These are phyloP conservation scores for Leccinellum albellum DNA, from an alignment of 768 basidiomycete species.

Conservation along the genomic window DNA sequence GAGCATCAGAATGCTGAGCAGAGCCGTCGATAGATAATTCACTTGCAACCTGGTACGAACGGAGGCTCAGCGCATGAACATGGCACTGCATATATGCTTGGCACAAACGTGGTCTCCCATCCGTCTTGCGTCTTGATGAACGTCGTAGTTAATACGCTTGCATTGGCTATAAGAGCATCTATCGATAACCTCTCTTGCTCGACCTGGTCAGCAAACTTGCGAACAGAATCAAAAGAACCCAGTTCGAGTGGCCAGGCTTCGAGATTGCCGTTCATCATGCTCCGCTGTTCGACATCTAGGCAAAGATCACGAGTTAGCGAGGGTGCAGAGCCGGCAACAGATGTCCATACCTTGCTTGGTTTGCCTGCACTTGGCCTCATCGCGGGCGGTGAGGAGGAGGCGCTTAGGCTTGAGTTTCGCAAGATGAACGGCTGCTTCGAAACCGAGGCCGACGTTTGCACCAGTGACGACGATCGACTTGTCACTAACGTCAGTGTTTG, in stretches of 20 bases:
- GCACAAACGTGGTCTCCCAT: conserved; percentile 35
- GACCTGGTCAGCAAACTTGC: conserved; percentile 27
- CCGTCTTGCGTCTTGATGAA: conserved; percentile 32
- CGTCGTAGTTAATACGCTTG: conserved; percentile 15
- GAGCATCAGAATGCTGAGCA: conserved; percentile 35
- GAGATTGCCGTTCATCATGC: conserved; percentile 1
- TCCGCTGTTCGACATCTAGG: conserved; percentile 19
- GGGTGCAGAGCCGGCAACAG: not conserved
- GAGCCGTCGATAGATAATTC: conserved; percentile 34
- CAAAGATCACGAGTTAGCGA: not conserved
- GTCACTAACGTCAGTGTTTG: conserved; percentile 17
- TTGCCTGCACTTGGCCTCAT: conserved; percentile 19
- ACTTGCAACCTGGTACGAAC: conserved; percentile 29
- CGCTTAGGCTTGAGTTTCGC: conserved; percentile 23
- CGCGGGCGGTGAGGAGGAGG: conserved; percentile 25
- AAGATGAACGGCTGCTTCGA: conserved; percentile 26
- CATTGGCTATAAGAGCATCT: conserved; percentile 32
- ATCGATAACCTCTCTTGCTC: conserved; percentile 26
- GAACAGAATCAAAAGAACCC: conserved; percentile 31
- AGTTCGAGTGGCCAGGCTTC: conserved; percentile 36
- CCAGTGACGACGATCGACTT: conserved; percentile 25
- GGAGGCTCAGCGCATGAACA: not conserved
- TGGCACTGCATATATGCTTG: not conserved
- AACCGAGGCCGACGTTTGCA: conserved; percentile 30
- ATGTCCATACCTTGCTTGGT: conserved; percentile 16